Conservation (phyloP, 768 basidiomycete genomes). For the Tylopilus sp. region DNA sequence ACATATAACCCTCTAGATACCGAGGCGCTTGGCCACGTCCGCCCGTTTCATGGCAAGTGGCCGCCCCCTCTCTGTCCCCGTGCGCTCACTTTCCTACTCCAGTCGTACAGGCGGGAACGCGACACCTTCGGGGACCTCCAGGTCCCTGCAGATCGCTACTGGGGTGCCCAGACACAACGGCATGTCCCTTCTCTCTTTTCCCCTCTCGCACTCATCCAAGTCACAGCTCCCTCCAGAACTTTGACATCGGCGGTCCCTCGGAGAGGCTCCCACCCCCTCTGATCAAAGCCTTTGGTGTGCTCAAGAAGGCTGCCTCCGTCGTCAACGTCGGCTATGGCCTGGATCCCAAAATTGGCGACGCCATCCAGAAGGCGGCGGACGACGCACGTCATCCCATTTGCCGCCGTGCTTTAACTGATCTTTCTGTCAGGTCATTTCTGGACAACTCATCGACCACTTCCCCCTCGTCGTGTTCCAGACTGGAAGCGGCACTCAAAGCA, state of each 20-base stretch:
- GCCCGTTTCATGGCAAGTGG: constrained; percentile 34
- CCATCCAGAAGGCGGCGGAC: constrained; percentile 91
- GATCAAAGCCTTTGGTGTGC: constrained; percentile 95
- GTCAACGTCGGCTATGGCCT: constrained; percentile 91
- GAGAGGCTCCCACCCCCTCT: constrained; percentile 94
- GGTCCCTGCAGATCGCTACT: constrained; percentile 86
- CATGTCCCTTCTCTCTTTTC: constrained; percentile 23
- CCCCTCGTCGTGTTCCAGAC: constrained; percentile 99
- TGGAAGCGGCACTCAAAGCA: constrained; percentile 97
- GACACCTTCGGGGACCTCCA: constrained; percentile 96
- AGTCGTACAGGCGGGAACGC: constrained; percentile 70
- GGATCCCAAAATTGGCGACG: constrained; percentile 80
- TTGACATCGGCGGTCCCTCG: constrained; percentile 94
- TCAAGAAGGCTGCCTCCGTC: constrained; percentile 94
- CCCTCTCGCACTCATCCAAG: constrained; percentile 9
- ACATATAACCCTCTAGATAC: neutral
- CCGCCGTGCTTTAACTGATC: neutral
- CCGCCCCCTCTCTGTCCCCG: neutral
- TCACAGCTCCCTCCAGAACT: constrained; percentile 86
- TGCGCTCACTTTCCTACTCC: constrained; percentile 27
- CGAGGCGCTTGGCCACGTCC: constrained; percentile 29
- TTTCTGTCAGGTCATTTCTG: constrained; percentile 79
- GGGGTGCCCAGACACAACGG: constrained; percentile 99
- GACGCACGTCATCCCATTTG: constrained; percentile 53
- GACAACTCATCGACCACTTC: constrained; percentile 92